Evolutionary conservation across 306 rosid species (phyloP).

Genomic region (Chamaecrista fasciculata): DNA sequence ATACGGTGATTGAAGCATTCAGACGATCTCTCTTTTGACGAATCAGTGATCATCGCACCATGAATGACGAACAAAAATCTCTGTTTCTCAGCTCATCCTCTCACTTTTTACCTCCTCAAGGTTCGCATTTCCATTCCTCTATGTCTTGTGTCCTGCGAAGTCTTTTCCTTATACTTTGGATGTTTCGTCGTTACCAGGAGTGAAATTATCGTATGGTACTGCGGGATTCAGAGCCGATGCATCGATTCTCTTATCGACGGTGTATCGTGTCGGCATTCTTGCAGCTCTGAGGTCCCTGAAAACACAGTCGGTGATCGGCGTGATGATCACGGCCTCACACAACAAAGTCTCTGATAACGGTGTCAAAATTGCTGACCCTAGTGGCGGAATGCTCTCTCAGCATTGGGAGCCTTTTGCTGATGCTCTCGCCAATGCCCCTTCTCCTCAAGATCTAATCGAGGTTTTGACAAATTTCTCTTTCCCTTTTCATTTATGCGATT

Average conservation of each 20-base stretch:
- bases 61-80: constrained; percentile 61
- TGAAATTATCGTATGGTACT: constrained; percentile 73
- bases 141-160: background rate
- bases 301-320: constrained; percentile 61
- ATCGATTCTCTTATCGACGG: constrained; percentile 57
- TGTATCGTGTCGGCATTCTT: constrained; percentile 68
- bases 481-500: background rate
- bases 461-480: background rate
- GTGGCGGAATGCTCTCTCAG: constrained; percentile 88
- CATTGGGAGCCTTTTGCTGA: constrained; percentile 94
- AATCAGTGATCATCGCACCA: constrained; percentile 16
- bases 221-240: constrained; percentile 90
- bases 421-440: constrained; percentile 61
- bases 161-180: background rate
- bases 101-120: constrained; percentile 58
- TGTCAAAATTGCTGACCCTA: constrained; percentile 77
- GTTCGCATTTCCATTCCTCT: constrained; percentile 28
- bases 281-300: constrained; percentile 75
- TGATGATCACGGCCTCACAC: constrained; percentile 94
- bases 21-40: background rate
- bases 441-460: constrained; percentile 56
- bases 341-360: constrained; percentile 85
- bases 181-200: constrained; percentile 39
- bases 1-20: background rate
- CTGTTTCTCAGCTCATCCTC: constrained; percentile 57